phyloP scores from a whole-genome alignment of 805 yeast genomes.

The Yamadazyma insecticola region DNA sequence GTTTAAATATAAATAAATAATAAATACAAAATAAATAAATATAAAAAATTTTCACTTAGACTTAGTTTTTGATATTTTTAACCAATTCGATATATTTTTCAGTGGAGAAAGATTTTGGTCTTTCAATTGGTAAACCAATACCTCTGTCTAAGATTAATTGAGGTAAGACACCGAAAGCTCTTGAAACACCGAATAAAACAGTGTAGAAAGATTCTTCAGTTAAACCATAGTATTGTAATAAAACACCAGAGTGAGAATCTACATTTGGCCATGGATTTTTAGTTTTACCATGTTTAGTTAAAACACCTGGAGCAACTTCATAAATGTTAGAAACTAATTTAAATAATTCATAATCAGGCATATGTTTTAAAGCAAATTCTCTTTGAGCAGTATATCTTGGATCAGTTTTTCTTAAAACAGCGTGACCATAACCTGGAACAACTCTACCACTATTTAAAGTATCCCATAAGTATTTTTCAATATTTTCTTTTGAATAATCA shows the following conservation, averaged over 20 bases:
- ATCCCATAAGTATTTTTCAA: constrained; percentile 67
- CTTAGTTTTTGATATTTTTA: constrained; percentile 31
- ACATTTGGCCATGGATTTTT: constrained; percentile 85
- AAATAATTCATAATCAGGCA: constrained; percentile 61
- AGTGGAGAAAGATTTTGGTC: constrained; percentile 88
- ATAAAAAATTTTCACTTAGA: too few relatives aligned
- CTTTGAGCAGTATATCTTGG: constrained; percentile 76
- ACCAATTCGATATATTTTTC: constrained; percentile 87
- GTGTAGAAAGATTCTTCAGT: constrained; percentile 72
- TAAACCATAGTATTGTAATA: constrained; percentile 76
- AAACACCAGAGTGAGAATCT: constrained; percentile 73
- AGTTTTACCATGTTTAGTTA: constrained; percentile 76
- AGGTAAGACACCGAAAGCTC: constrained; percentile 74
- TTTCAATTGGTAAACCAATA: constrained; percentile 73
- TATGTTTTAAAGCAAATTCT: constrained; percentile 59
- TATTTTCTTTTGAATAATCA: constrained; percentile 46
- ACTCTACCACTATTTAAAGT: constrained; percentile 70
- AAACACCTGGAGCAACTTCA: constrained; percentile 69
- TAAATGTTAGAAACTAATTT: constrained; percentile 62
- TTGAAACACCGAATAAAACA: constrained; percentile 76
- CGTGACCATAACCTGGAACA: constrained; percentile 87
- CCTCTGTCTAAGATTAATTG: constrained; percentile 79
- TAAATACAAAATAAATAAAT: constrained; percentile 8
- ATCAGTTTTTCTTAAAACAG: constrained; percentile 78
- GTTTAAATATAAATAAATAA: constrained; percentile 3